Percentiles rank a stretch among this genome's conserved stretches.
These are phyloP conservation scores for Trifolium repens DNA, from an alignment of 306 rosid species.

Conservation along the genomic window DNA sequence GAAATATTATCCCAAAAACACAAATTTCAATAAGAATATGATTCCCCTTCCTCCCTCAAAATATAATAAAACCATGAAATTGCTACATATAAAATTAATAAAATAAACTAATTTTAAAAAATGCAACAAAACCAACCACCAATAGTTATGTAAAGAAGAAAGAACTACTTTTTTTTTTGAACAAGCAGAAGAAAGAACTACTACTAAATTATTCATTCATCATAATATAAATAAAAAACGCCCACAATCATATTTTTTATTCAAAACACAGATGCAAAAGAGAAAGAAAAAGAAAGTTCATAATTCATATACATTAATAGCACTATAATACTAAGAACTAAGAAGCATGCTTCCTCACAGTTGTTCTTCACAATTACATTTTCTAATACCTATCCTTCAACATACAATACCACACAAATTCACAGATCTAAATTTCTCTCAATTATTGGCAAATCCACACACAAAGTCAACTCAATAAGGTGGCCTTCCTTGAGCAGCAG, in stretches of 20 bases:
- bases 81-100: background rate
- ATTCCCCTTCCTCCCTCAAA: background rate
- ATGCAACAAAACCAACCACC: background rate
- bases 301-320: background rate
- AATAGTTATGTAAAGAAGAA: background rate
- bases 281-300: conserved; percentile 2
- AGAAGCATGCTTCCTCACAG: background rate
- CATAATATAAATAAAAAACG: background rate
- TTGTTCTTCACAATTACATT: background rate
- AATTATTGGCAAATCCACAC: background rate
- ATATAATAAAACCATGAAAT: background rate
- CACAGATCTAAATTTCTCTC: conserved; percentile 4
- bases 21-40: background rate
- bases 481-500: conserved; percentile 56
- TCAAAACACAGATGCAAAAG: background rate
- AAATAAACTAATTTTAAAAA: background rate
- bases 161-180: too few relatives aligned
- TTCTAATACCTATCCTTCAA: background rate
- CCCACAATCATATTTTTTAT: conserved; percentile 8
- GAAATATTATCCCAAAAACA: too few relatives aligned
- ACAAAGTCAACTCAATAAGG: conserved; percentile 52
- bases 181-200: background rate
- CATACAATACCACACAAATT: conserved; percentile 19
- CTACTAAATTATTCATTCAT: background rate
- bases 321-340: conserved; percentile 4